A percentile compares a stretch with the other conserved stretches of the same genome.
Evolutionary conservation across 1,139 yeast species (phyloP).

Genomic region (Yamadazyma blattariae): DNA sequence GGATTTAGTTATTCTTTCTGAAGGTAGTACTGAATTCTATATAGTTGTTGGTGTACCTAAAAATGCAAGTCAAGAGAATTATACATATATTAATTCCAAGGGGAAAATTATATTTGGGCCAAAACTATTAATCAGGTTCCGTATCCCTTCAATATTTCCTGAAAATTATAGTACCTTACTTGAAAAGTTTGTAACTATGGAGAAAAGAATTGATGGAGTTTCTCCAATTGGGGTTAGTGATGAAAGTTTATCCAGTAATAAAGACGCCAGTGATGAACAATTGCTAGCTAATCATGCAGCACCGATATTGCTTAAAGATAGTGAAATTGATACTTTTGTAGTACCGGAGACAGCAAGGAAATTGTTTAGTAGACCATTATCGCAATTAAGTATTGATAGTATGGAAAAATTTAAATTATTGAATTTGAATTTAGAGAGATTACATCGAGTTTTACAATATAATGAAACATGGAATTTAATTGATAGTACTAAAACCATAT

Average conservation of each 20-base stretch:
- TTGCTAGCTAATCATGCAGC: slow-evolving; percentile 35
- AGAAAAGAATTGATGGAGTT: slow-evolving; percentile 28
- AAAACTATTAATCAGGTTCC: slow-evolving; percentile 40
- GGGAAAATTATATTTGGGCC: slow-evolving; percentile 56
- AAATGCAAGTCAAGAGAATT: slow-evolving; percentile 26
- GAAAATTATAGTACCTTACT: slow-evolving; percentile 18
- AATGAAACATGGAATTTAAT: slow-evolving; percentile 36
- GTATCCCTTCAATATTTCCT: slow-evolving; percentile 58
- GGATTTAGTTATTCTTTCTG: slow-evolving; percentile 34
- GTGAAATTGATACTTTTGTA: slow-evolving; percentile 35
- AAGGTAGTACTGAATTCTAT: slow-evolving; percentile 29
- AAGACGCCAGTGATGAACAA: slow-evolving; percentile 27
- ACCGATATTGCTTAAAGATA: slow-evolving; percentile 33
- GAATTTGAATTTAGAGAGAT: slow-evolving; percentile 43
- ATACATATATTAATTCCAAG: slow-evolving; percentile 51
- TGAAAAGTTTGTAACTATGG: slow-evolving; percentile 27
- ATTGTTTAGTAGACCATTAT: slow-evolving; percentile 27
- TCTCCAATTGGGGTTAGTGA: slow-evolving; percentile 44
- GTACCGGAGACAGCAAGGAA: slow-evolving; percentile 37
- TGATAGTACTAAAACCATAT: slow-evolving; percentile 44
- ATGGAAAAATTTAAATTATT: slow-evolving; percentile 30
- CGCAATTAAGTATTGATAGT: slow-evolving; percentile 29
- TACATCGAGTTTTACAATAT: slow-evolving; percentile 55
- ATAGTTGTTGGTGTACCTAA: slow-evolving; percentile 33
- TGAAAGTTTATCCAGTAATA: slow-evolving; percentile 22